Evolutionary conservation across 495 filamentous ascomycete genomes (phyloP).

Genomic region (Tuber brumale): DNA sequence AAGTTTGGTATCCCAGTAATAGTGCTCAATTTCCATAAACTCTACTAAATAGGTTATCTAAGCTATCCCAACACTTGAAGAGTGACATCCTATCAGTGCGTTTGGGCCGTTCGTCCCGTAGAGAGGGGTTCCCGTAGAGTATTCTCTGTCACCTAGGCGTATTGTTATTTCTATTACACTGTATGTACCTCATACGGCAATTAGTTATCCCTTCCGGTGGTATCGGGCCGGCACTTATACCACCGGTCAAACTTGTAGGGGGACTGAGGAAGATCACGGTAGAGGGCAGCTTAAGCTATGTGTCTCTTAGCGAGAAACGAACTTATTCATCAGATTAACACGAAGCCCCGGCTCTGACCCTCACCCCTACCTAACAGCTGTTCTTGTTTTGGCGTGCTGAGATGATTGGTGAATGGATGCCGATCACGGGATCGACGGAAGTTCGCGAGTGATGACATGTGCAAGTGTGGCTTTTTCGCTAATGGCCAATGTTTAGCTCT

Average conservation of each 20-base stretch:
- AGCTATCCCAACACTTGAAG: not conserved
- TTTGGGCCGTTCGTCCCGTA: not conserved
- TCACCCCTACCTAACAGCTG: not conserved
- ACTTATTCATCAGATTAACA: not conserved
- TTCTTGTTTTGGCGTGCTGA: not conserved
- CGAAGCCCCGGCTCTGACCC: not conserved
- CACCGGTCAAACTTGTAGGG: too few species aligned
- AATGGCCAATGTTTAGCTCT: not conserved
- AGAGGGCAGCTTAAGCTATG: not conserved
- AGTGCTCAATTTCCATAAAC: not conserved
- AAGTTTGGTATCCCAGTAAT: not conserved
- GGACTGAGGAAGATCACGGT: not conserved
- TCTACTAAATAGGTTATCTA: not conserved
- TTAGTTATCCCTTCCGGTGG: fast-evolving
- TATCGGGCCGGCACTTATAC: not conserved
- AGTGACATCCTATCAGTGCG: not conserved
- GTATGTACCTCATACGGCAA: not conserved
- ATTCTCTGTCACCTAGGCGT: not conserved
- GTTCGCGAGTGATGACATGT: not conserved
- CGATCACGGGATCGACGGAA: not conserved
- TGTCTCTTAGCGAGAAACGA: not conserved
- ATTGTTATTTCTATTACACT: not conserved
- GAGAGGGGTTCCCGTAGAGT: not conserved
- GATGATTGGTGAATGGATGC: not conserved
- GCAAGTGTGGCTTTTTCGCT: not conserved